Evolutionary conservation across 305 asterid genomes (phyloP), one percentile per base, ranked within the genome.

Genomic region (Euphrasia arctica): DNA sequence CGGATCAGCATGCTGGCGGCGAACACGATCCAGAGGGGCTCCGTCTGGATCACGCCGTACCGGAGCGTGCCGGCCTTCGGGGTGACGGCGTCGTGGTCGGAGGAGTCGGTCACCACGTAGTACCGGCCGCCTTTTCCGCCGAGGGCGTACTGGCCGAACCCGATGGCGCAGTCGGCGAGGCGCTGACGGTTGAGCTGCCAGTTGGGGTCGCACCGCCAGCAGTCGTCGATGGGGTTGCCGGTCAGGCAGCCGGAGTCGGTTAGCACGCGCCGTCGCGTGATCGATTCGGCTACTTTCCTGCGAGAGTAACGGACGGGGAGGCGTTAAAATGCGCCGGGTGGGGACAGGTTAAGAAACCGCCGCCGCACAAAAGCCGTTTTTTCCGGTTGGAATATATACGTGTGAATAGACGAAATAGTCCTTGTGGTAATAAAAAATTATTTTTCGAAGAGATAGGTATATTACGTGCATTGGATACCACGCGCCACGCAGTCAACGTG

Each of bases 121-220:
- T 77, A 90, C 1, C 87, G 91, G 1, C 99, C 99, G 9, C 95
- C 97, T 36, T 90, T 90, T 9, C 99, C 97, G 14, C 99, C 96
- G 1, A 82, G 70, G 7, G 99, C 95, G 36, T 90, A 82, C 58
- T 88, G 96, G 4, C 99, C 99, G 74, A 93, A 93, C 0, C 99
- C 97, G 15, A 93, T 90, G 61, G 71, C 84, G 43, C 99, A 93
- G 64, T 93, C 96, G 45, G 97, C 99, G 13, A 93, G 66, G 0
- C 89, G 78, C 57, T 93, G 99, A 45, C 97, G 97, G 83, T 90
- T 83, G 9, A 82, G 76, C 59, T 83, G 88, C 98, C 98, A 89
- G 68, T 70, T 89, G 9, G 83, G 69, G 86, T 92, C 94, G 72
- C 98, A 92, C 2, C 98, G 85, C 98, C 98, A 92, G 78, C 98